phyloP scores from a whole-genome alignment of 2,329 filamentous ascomycete species.

The Colletotrichum liriopes region DNA sequence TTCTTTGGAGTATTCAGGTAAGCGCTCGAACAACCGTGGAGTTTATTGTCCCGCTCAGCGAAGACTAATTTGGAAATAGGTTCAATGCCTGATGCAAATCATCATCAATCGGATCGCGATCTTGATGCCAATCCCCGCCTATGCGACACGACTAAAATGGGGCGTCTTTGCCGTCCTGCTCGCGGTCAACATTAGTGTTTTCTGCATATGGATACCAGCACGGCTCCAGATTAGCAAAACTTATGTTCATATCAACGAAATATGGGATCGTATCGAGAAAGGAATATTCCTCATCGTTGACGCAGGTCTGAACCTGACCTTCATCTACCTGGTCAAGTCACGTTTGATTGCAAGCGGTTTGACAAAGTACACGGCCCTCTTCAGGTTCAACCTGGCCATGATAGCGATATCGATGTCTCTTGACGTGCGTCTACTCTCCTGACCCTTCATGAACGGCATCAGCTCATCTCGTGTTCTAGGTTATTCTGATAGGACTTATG shows the following conservation, averaged over 20 bases:
- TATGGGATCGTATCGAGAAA: constrained; percentile 67
- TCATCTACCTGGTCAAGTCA: constrained; percentile 59
- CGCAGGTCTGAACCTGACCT: constrained; percentile 62
- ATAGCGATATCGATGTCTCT: constrained; percentile 48
- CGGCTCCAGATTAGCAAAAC: constrained; percentile 57
- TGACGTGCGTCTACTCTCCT: constrained; percentile 44
- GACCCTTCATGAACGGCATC: too few species aligned
- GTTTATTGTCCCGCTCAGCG: too few species aligned
- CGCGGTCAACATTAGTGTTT: constrained; percentile 64
- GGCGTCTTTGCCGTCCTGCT: constrained; percentile 58
- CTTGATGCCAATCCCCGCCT: constrained; percentile 57
- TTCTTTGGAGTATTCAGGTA: constrained; percentile 33
- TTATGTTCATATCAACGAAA: constrained; percentile 60
- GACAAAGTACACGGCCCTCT: constrained; percentile 63
- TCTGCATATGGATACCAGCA: constrained; percentile 66
- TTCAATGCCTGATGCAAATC: constrained; percentile 63
- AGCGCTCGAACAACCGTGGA: not conserved
- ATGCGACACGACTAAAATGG: constrained; percentile 60
- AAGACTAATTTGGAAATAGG: constrained; percentile 47
- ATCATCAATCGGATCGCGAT: constrained; percentile 67
- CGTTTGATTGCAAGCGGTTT: constrained; percentile 63
- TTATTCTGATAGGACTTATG: constrained; percentile 47
- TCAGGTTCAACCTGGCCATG: constrained; percentile 51
- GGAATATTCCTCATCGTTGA: constrained; percentile 63
- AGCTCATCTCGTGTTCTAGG: not conserved